These are phyloP conservation scores for Suhomyces guaymorum DNA, from an alignment of 1,139 yeast species.

Conservation along the genomic window DNA sequence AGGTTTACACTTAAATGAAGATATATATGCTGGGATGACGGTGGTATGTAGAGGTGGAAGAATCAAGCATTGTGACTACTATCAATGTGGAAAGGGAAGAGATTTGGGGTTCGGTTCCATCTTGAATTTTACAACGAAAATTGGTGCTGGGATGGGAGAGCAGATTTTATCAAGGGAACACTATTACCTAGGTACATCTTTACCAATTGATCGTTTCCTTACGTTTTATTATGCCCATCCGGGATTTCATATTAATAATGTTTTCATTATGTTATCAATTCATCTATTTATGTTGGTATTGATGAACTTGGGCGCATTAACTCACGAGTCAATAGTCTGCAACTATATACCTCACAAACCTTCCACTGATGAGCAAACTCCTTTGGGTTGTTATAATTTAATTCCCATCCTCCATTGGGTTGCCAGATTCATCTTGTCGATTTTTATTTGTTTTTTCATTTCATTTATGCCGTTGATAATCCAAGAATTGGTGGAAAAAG, in stretches of 20 bases:
- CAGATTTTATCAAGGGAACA: constrained; percentile 84
- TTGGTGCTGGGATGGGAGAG: constrained; percentile 96
- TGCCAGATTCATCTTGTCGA: constrained; percentile 74
- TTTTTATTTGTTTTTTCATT: constrained; percentile 79
- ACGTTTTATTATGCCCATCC: constrained; percentile 92
- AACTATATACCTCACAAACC: constrained; percentile 54
- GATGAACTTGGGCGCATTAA: constrained; percentile 66
- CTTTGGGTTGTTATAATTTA: constrained; percentile 75
- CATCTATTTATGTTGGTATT: constrained; percentile 69
- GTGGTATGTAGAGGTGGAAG: constrained; percentile 81
- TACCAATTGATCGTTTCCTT: constrained; percentile 77
- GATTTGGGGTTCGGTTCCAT: constrained; percentile 87
- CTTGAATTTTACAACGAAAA: constrained; percentile 79
- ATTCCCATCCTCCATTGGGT: constrained; percentile 81
- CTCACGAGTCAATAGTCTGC: constrained; percentile 61
- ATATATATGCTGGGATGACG: constrained; percentile 88
- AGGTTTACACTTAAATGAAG: constrained; percentile 84
- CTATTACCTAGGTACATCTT: constrained; percentile 73
- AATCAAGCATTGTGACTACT: constrained; percentile 84
- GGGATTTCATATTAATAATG: constrained; percentile 83
- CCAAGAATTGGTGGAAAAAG: constrained; percentile 80
- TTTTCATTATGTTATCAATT: constrained; percentile 74
- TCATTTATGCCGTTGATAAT: constrained; percentile 78
- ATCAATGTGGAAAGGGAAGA: constrained; percentile 90
- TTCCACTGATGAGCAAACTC: constrained; percentile 59